phyloP scores from a whole-genome alignment of 441 rosid species.

The Oxalis stricta region DNA sequence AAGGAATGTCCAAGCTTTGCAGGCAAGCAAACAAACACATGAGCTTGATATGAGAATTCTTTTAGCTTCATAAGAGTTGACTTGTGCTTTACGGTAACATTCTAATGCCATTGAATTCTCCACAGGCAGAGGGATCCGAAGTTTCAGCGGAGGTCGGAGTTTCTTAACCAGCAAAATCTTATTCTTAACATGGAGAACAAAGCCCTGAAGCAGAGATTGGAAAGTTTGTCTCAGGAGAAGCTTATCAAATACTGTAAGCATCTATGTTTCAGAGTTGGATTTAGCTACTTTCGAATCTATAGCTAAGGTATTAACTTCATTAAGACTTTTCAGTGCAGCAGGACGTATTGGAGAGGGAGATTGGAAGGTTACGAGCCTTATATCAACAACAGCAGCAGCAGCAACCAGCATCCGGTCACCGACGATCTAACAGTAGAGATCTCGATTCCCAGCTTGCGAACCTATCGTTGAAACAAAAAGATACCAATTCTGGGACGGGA shows the following conservation, averaged over 20 bases:
- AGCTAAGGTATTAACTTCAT: not conserved
- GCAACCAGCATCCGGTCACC: constrained; percentile 49
- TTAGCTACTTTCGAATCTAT: not conserved
- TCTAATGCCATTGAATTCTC: not conserved
- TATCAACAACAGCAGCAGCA: constrained; percentile 67
- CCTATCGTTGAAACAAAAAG: constrained; percentile 70
- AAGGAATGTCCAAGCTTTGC: constrained; percentile 91
- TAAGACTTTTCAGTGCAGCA: constrained; percentile 66
- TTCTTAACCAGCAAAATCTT: constrained; percentile 84
- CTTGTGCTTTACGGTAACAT: not conserved
- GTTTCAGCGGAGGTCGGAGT: constrained; percentile 91
- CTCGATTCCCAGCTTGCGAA: constrained; percentile 79
- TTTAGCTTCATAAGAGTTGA: not conserved
- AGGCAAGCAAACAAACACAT: constrained; percentile 32
- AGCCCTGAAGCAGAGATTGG: constrained; percentile 85
- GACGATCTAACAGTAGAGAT: constrained; percentile 65
- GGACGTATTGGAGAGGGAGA: constrained; percentile 90
- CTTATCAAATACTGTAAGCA: constrained; percentile 72
- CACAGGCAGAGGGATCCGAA: constrained; percentile 85
- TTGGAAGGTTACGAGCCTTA: constrained; percentile 64
- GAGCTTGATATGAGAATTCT: constrained; percentile 3
- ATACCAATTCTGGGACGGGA: constrained; percentile 53
- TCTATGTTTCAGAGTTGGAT: constrained; percentile 8
- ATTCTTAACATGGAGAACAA: constrained; percentile 96
- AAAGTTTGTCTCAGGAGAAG: constrained; percentile 78